These are phyloP conservation scores for Goffeauzyma gilvescens DNA, from an alignment of 768 basidiomycete genomes.

Conservation along the genomic window DNA sequence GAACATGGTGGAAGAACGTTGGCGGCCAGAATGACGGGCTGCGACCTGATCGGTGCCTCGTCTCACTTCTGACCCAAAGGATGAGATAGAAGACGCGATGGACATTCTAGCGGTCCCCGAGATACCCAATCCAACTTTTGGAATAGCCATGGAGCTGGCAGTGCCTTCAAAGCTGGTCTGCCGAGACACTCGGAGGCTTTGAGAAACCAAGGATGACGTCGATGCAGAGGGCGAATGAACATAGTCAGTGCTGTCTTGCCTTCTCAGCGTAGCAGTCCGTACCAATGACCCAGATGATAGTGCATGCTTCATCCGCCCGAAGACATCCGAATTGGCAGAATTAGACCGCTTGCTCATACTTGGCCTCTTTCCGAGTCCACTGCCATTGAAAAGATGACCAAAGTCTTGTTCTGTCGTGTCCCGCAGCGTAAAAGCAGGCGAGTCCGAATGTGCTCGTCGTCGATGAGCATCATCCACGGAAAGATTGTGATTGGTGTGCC, in stretches of 20 bases:
- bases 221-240: constrained; percentile 8
- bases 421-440: no score
- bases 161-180: constrained; percentile 1
- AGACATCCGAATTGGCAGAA: constrained; percentile 21
- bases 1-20: constrained; percentile 9
- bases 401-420: no score
- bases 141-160: background rate
- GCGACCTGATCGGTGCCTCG: background rate
- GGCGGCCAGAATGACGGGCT: background rate
- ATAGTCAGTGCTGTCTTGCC: background rate
- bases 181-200: background rate
- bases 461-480: no score
- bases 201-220: constrained; percentile 5
- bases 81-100: background rate
- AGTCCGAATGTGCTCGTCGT: no score
- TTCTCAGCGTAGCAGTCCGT: no score
- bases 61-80: background rate
- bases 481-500: no score
- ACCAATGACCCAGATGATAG: no score
- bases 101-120: constrained; percentile 1
- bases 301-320: constrained; percentile 19
- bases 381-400: no score
- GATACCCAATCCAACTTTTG: background rate
- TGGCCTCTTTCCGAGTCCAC: no score
- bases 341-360: constrained; percentile 15